Percentiles rank a stretch among this genome's conserved stretches.
Evolutionary conservation across 768 basidiomycete species (phyloP).

Genomic region (Mycena amicta): DNA sequence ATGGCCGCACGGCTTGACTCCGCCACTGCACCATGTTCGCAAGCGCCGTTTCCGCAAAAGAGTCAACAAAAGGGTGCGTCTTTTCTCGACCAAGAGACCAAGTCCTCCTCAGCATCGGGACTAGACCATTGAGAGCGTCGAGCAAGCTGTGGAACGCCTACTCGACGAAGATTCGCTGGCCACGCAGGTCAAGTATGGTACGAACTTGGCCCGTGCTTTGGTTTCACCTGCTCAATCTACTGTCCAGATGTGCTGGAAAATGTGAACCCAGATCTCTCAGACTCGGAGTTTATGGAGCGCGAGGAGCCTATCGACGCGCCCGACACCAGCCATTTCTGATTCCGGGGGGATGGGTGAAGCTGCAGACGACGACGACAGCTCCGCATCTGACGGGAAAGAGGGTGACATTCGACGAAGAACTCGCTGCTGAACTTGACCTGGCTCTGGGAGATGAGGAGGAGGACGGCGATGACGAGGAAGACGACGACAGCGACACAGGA

Average conservation of each 20-base stretch:
- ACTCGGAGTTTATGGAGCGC: constrained; percentile 82
- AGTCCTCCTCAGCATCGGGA: neutral
- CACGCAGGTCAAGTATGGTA: constrained; percentile 76
- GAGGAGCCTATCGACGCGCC: constrained; percentile 67
- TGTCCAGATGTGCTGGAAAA: constrained; percentile 86
- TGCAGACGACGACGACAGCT: constrained; percentile 62
- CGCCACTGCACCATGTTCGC: constrained; percentile 86
- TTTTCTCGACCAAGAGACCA: neutral
- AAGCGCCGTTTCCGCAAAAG: constrained; percentile 93
- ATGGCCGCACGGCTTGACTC: constrained; percentile 95
- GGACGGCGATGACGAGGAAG: constrained; percentile 67
- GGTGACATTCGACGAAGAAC: constrained; percentile 87
- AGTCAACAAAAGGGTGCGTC: constrained; percentile 73
- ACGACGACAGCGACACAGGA: constrained; percentile 65
- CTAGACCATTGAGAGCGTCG: constrained; percentile 92
- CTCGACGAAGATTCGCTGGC: constrained; percentile 80
- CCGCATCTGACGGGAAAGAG: constrained; percentile 65
- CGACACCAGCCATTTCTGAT: constrained; percentile 73
- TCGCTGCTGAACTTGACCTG: constrained; percentile 84
- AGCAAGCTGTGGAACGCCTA: constrained; percentile 88
- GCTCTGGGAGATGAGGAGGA: constrained; percentile 74
- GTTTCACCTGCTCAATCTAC: too few species aligned
- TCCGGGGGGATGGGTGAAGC: constrained; percentile 52
- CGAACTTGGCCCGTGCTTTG: too few species aligned
- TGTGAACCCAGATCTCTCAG: constrained; percentile 88